Evolutionary conservation across 1,139 yeast genomes (phyloP).

Genomic region (Saccharomyces pastorianus): DNA sequence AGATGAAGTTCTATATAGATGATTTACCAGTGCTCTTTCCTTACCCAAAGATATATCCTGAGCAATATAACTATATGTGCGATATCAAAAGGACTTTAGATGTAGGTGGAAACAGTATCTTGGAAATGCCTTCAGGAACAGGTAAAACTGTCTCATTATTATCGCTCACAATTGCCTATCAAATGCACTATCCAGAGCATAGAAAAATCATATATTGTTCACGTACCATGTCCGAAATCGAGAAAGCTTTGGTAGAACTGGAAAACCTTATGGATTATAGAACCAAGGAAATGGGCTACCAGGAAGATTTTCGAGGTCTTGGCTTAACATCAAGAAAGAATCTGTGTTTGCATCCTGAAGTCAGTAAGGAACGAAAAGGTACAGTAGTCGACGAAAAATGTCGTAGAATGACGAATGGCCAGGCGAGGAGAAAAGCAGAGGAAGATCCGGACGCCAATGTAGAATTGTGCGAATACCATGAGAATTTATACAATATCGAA

Average conservation of each 20-base stretch:
- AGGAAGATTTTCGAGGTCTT: conserved; percentile 82
- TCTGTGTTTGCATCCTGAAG: conserved; percentile 82
- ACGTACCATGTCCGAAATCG: conserved; percentile 98
- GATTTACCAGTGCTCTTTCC: conserved; percentile 94
- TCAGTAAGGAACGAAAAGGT: conserved; percentile 86
- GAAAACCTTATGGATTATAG: conserved; percentile 82
- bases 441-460: conserved; percentile 51
- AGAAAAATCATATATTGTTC: conserved; percentile 93
- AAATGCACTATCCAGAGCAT: conserved; percentile 90
- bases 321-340: conserved; percentile 94
- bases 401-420: conserved; percentile 88
- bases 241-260: conserved; percentile 89
- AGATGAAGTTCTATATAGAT: conserved; percentile 65
- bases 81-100: conserved; percentile 89
- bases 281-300: conserved; percentile 69
- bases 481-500: conserved; percentile 73
- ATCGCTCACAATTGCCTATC: conserved; percentile 89
- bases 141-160: conserved; percentile 91
- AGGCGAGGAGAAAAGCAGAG: conserved; percentile 60
- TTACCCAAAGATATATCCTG: conserved; percentile 93
- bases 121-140: conserved; percentile 99
- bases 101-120: conserved; percentile 93
- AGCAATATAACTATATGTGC: conserved; percentile 95
- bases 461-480: conserved; percentile 77
- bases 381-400: conserved; percentile 92